phyloP scores from a whole-genome alignment of 2,329 filamentous ascomycete species.

The Fusarium stilboides region DNA sequence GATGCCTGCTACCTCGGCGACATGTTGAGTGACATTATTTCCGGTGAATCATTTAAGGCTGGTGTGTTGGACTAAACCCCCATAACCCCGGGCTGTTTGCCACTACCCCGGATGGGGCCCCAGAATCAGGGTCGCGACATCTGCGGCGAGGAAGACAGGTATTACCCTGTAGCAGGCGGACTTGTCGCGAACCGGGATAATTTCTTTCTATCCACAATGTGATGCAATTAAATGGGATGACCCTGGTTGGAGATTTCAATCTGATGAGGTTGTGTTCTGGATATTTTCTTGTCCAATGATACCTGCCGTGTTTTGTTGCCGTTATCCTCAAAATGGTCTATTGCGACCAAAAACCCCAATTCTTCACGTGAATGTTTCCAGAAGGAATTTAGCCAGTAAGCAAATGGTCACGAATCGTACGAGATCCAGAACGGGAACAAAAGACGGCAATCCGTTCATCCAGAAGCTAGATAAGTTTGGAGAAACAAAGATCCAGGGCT shows the following conservation, averaged over 20 bases:
- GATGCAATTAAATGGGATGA: not conserved
- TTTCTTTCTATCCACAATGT: too few relatives aligned
- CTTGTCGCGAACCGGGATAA: rapidly evolving
- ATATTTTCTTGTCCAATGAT: not conserved
- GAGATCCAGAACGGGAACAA: constrained; percentile 22
- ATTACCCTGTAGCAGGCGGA: not conserved
- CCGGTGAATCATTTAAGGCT: not conserved
- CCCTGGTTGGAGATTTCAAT: not conserved
- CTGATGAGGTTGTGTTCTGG: not conserved
- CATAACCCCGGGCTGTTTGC: constrained; percentile 2
- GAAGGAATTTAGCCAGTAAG: not conserved
- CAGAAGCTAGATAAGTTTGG: constrained; percentile 12
- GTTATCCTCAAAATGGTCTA: not conserved
- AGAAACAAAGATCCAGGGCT: constrained; percentile 39
- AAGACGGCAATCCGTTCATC: constrained; percentile 35
- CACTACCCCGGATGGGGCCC: constrained; percentile 6
- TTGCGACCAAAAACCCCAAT: not conserved
- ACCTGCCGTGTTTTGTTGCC: not conserved
- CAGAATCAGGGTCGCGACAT: not conserved
- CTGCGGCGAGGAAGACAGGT: not conserved
- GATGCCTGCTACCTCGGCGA: too few relatives aligned
- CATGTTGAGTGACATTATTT: constrained; percentile 8
- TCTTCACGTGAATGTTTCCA: constrained; percentile 1
- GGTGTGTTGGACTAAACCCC: not conserved
- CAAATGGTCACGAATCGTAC: constrained; percentile 26